Evolutionary conservation across 2,329 filamentous ascomycete species (phyloP).

Genomic region (Stromatinia cepivora): DNA sequence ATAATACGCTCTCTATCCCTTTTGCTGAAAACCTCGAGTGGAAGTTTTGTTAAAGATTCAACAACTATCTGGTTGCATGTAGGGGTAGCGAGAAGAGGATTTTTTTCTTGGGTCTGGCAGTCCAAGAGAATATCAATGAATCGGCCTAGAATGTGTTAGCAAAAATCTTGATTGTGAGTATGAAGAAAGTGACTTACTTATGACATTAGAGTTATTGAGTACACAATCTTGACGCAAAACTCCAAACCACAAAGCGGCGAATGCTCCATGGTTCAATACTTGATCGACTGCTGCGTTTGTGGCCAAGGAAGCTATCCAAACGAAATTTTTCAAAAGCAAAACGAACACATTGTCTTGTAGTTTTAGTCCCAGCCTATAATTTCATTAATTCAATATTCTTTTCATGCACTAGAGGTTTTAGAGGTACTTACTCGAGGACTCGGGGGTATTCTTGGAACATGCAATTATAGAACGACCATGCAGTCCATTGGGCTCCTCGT

Average conservation of each 20-base stretch:
- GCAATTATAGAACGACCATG: slow-evolving; percentile 32
- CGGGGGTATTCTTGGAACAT: slow-evolving; percentile 37
- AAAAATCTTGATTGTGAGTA: background rate
- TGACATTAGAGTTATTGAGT: slow-evolving; percentile 32
- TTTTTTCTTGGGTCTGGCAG: slow-evolving; percentile 28
- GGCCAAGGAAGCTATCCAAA: slow-evolving; percentile 36
- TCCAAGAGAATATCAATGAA: slow-evolving; percentile 37
- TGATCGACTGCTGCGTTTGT: background rate
- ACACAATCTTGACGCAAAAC: slow-evolving; percentile 32
- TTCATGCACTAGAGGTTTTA: background rate
- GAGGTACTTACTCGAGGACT: slow-evolving; percentile 32
- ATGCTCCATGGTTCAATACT: slow-evolving; percentile 27
- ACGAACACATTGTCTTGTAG: slow-evolving; percentile 25
- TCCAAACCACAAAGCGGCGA: slow-evolving; percentile 34
- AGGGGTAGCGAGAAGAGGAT: slow-evolving; percentile 28
- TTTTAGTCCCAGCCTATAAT: slow-evolving; percentile 29
- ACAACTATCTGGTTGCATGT: slow-evolving; percentile 35
- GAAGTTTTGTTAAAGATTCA: slow-evolving; percentile 34
- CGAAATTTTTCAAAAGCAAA: slow-evolving; percentile 34
- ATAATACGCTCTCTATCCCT: slow-evolving; percentile 49
- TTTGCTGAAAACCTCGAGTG: slow-evolving; percentile 45
- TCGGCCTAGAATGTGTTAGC: slow-evolving; percentile 28
- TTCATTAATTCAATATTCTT: slow-evolving; percentile 22
- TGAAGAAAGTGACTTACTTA: slow-evolving; percentile 28
- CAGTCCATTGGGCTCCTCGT: slow-evolving; percentile 30